A percentile compares a stretch with the other conserved stretches of the same genome.
These are phyloP conservation scores for Pseudogymnoascus sp. DNA, from an alignment of 2,329 filamentous ascomycete genomes.

Conservation along the genomic window DNA sequence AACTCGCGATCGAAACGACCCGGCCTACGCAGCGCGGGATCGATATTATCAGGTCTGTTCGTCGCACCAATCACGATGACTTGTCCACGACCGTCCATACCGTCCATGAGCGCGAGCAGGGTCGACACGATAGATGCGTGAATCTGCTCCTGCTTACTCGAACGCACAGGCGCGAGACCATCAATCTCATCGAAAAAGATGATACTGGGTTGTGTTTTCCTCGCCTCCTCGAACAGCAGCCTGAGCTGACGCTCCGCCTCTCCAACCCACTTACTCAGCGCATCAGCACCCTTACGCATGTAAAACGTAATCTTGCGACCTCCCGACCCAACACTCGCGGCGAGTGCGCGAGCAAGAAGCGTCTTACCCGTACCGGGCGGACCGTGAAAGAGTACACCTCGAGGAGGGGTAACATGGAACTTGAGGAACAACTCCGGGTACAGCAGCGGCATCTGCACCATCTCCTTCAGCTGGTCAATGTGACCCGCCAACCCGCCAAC, in stretches of 20 bases:
- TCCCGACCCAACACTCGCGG: conserved; percentile 80
- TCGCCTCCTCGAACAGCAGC: conserved; percentile 87
- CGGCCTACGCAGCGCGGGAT: conserved; percentile 86
- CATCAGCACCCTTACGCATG: conserved; percentile 98
- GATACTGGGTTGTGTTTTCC: conserved; percentile 93
- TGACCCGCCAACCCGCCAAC: conserved; percentile 89
- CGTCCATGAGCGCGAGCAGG: conserved; percentile 89
- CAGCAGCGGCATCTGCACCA: conserved; percentile 88
- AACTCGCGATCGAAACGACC: conserved; percentile 97
- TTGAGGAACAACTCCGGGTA: conserved; percentile 91
- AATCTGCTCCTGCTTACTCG: conserved; percentile 97
- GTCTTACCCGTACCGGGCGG: conserved; percentile 95
- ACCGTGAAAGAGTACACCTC: conserved; percentile 93
- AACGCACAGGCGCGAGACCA: conserved; percentile 87
- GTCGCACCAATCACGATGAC: conserved; percentile 99
- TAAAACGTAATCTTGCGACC: conserved; percentile 97
- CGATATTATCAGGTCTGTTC: conserved; percentile 91
- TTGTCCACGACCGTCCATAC: conserved; percentile 96
- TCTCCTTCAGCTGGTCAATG: conserved; percentile 96
- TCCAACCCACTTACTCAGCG: conserved; percentile 96
- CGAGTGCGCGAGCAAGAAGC: conserved; percentile 83
- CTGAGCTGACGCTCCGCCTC: conserved; percentile 94
- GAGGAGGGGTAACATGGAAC: conserved; percentile 87
- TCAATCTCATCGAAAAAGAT: conserved; percentile 99
- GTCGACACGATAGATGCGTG: conserved; percentile 97